Evolutionary conservation across 805 yeast species (phyloP).

Genomic region (Nakazawaea pomicola): DNA sequence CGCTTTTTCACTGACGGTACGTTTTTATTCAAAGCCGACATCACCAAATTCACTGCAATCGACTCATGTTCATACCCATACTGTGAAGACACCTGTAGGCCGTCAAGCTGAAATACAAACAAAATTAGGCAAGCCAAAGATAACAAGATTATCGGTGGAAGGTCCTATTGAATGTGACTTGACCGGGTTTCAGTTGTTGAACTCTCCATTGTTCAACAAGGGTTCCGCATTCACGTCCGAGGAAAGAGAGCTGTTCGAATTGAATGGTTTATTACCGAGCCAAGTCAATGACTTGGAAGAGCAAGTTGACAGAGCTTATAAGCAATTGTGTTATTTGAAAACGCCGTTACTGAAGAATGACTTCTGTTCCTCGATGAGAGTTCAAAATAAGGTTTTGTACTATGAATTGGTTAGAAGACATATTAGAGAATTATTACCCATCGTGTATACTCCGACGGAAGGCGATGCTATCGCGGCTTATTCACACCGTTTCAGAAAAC

Average conservation of each 20-base stretch:
- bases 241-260: conserved; percentile 77
- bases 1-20: not conserved
- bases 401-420: conserved; percentile 86
- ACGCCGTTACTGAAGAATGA: conserved; percentile 88
- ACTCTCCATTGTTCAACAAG: conserved; percentile 88
- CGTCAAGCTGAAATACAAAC: conserved; percentile 40
- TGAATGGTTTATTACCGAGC: conserved; percentile 80
- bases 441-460: conserved; percentile 83
- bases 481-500: conserved; percentile 88
- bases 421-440: conserved; percentile 81
- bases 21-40: conserved; percentile 10
- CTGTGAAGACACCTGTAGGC: conserved; percentile 55
- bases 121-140: conserved; percentile 45
- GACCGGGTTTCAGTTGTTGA: conserved; percentile 71
- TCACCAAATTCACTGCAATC: conserved; percentile 10
- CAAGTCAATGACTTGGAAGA: conserved; percentile 79
- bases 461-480: conserved; percentile 96
- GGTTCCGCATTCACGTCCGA: conserved; percentile 91
- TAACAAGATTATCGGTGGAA: conserved; percentile 60
- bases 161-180: conserved; percentile 81
- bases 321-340: conserved; percentile 71
- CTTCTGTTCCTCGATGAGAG: conserved; percentile 87
- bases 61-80: conserved; percentile 12
- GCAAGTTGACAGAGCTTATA: conserved; percentile 89
- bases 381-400: conserved; percentile 85